Percentiles rank a stretch among this genome's conserved stretches.
These are phyloP conservation scores for Chernovozyma aurita DNA, from an alignment of 1,139 yeast genomes.

Conservation along the genomic window DNA sequence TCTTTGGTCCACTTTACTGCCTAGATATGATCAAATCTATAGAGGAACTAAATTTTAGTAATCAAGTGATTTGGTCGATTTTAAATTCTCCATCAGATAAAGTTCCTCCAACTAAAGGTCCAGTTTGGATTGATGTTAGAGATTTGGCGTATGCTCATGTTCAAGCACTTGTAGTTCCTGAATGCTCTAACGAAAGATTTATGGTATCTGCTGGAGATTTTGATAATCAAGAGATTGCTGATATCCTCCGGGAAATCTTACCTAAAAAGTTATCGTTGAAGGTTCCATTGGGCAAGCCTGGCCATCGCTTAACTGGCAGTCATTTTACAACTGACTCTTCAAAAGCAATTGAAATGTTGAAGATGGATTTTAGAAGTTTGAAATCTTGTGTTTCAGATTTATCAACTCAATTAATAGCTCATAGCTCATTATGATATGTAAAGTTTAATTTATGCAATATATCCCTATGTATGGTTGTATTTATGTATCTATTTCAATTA, in stretches of 20 bases:
- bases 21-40: slow-evolving; percentile 11
- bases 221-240: slow-evolving; percentile 32
- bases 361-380: neutral
- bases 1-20: slow-evolving; percentile 25
- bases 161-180: slow-evolving; percentile 29
- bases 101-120: slow-evolving; percentile 12
- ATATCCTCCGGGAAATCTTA: slow-evolving; percentile 19
- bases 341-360: slow-evolving; percentile 15
- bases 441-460: too few relatives aligned
- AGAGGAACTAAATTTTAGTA: slow-evolving; percentile 17
- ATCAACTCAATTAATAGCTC: neutral
- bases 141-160: slow-evolving; percentile 53
- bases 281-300: slow-evolving; percentile 20
- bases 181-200: slow-evolving; percentile 33
- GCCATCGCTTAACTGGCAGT: slow-evolving; percentile 15
- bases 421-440: too few relatives aligned
- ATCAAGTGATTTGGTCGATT: slow-evolving; percentile 11
- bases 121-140: slow-evolving; percentile 43
- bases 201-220: slow-evolving; percentile 17
- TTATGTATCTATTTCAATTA: too few relatives aligned
- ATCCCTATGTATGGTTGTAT: too few relatives aligned
- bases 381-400: neutral
- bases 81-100: slow-evolving; percentile 14
- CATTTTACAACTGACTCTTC: slow-evolving; percentile 18
- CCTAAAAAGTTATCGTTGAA: slow-evolving; percentile 19